phyloP scores from a whole-genome alignment of 2,329 filamentous ascomycete species.

The Exophiala mesophila region DNA sequence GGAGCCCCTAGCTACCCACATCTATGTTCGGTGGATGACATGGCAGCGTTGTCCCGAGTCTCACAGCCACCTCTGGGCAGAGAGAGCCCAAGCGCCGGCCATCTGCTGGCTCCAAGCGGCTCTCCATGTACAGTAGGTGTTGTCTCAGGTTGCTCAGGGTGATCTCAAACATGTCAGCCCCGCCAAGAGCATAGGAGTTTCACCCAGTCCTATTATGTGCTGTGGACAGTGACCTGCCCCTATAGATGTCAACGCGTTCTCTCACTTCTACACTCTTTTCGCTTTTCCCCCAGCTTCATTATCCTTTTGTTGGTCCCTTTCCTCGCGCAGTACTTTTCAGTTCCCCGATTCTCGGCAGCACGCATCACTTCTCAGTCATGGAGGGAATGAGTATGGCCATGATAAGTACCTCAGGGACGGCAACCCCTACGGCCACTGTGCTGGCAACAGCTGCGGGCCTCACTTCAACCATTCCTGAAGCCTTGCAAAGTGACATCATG shows the following conservation, averaged over 20 bases:
- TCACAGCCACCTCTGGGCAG: too few species aligned
- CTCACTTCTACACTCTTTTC: constrained; percentile 7
- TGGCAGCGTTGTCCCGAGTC: too few species aligned
- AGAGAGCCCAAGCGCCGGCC: too few species aligned
- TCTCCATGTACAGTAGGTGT: too few species aligned
- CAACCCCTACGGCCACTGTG: constrained; percentile 3
- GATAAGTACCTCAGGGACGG: constrained; percentile 3
- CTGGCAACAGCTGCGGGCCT: constrained; percentile 2
- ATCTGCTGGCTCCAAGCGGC: too few species aligned
- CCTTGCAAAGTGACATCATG: constrained; percentile 2
- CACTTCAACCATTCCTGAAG: constrained; percentile 6
- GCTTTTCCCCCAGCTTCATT: constrained; percentile 1
- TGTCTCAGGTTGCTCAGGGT: too few species aligned
- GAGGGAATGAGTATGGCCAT: constrained; percentile 7
- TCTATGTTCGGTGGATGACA: too few species aligned
- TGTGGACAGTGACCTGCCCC: constrained; percentile 4
- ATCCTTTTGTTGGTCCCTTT: constrained; percentile 6
- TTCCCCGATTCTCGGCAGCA: constrained; percentile 5
- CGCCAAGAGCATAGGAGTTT: constrained; percentile 4
- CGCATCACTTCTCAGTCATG: constrained; percentile 3
- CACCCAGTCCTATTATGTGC: constrained; percentile 2
- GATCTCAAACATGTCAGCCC: constrained; percentile 5
- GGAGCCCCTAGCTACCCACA: too few species aligned
- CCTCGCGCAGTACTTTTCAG: constrained; percentile 4
- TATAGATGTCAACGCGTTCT: constrained; percentile 5